A percentile compares a stretch with the other conserved stretches of the same genome.
Evolutionary conservation across 2,329 filamentous ascomycete genomes (phyloP).

Genomic region (Xylaria sp.): DNA sequence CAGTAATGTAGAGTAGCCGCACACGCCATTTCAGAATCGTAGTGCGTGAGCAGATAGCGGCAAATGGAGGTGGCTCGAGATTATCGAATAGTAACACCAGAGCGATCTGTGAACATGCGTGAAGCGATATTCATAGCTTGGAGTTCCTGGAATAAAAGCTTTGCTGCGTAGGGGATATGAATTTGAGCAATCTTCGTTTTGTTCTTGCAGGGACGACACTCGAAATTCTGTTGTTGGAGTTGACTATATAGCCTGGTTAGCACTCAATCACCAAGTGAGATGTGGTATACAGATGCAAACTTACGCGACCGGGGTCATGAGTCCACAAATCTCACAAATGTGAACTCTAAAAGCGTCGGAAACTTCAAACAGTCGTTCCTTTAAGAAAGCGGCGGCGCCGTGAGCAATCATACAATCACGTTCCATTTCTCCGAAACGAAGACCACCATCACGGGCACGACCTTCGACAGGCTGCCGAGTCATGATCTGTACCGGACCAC

Average conservation of each 20-base stretch:
- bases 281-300: constrained; percentile 49
- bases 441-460: constrained; percentile 95
- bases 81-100: constrained; percentile 74
- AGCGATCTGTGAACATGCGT: constrained; percentile 91
- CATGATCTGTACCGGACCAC: constrained; percentile 95
- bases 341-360: constrained; percentile 98
- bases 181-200: constrained; percentile 99
- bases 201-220: constrained; percentile 97
- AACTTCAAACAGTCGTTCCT: constrained; percentile 96
- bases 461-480: constrained; percentile 97
- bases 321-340: constrained; percentile 96
- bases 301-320: constrained; percentile 99
- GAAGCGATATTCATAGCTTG: constrained; percentile 98
- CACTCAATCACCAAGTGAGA: background rate
- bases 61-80: background rate
- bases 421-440: constrained; percentile 99
- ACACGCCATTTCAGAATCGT: background rate
- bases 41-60: background rate
- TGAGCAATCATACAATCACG: constrained; percentile 99
- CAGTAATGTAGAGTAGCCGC: background rate
- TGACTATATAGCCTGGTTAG: constrained; percentile 61
- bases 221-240: constrained; percentile 93
- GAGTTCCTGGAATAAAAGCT: constrained; percentile 97
- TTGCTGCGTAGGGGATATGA: constrained; percentile 96
- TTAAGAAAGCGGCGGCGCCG: constrained; percentile 93